Percentiles rank a stretch among this genome's conserved stretches.
Conservation (phyloP, 1,284 basidiomycete genomes). For the Trametes pubescens region DNA sequence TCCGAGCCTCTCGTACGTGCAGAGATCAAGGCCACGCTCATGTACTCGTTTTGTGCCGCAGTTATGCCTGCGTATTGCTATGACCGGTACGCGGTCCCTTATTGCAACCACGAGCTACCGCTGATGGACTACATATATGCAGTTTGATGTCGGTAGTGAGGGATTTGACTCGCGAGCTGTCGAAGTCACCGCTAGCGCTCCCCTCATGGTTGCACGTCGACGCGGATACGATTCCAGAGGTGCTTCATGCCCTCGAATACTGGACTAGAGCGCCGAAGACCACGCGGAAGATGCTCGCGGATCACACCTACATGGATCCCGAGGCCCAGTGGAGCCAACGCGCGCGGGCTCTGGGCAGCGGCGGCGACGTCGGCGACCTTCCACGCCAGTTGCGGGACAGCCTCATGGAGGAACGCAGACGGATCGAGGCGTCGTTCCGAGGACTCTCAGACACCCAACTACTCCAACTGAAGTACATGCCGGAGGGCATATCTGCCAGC, state of each 20-base stretch:
- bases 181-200: slow-evolving; percentile 7
- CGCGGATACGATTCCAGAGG: slow-evolving; percentile 2
- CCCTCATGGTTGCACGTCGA: slow-evolving; percentile 22
- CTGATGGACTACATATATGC: not conserved
- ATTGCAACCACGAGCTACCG: not conserved
- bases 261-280: slow-evolving; percentile 18
- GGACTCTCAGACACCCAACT: slow-evolving; percentile 8
- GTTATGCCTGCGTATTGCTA: slow-evolving; percentile 24
- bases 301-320: not conserved
- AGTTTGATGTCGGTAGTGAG: slow-evolving; percentile 9
- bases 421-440: slow-evolving; percentile 12
- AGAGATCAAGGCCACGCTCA: slow-evolving; percentile 22
- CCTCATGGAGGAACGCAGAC: slow-evolving; percentile 4
- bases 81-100: slow-evolving; percentile 13
- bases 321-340: not conserved
- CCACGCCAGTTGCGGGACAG: slow-evolving; percentile 5
- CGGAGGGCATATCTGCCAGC: not conserved
- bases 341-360: not conserved
- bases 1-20: not conserved
- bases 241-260: slow-evolving; percentile 19
- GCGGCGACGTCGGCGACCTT: not conserved
- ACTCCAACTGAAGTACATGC: slow-evolving; percentile 8
- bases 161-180: slow-evolving; percentile 1
- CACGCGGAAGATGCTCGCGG: slow-evolving; percentile 9
- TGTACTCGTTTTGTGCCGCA: slow-evolving; percentile 19